Evolutionary conservation across 805 yeast genomes (phyloP).

Genomic region (Grigorovia humatica): DNA sequence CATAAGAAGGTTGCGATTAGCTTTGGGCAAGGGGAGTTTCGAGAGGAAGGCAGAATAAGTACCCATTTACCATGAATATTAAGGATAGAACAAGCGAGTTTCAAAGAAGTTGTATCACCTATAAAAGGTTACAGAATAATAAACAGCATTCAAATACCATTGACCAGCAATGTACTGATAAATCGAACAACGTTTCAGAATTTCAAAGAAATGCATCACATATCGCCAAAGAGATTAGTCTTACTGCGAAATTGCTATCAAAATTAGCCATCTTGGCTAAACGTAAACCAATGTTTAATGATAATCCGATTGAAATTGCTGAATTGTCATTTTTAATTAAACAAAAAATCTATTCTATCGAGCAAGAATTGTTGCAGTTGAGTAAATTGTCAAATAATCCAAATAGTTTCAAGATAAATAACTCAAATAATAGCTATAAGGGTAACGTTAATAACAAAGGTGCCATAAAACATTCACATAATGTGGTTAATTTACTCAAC

Average conservation of each 20-base stretch:
- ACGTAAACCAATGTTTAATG: conserved; percentile 84
- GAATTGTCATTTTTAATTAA: conserved; percentile 76
- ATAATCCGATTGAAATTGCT: conserved; percentile 85
- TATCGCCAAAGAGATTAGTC: conserved; percentile 83
- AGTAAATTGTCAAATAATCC: conserved; percentile 38
- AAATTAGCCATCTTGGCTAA: conserved; percentile 78
- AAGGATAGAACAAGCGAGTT: conserved; percentile 89
- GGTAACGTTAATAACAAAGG: background rate
- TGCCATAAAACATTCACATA: conserved; percentile 49
- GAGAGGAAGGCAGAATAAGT: too few species aligned
- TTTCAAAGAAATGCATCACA: conserved; percentile 63
- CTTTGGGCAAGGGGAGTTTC: background rate
- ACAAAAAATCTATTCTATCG: conserved; percentile 38
- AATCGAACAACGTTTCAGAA: conserved; percentile 32
- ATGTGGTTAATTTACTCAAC: conserved; percentile 77
- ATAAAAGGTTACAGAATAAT: conserved; percentile 46
- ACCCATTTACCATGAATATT: conserved; percentile 18
- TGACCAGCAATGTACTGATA: background rate
- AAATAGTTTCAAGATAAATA: background rate
- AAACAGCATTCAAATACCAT: background rate
- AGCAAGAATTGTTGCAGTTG: conserved; percentile 76
- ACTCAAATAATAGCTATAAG: background rate
- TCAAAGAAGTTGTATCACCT: conserved; percentile 78
- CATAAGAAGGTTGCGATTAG: background rate
- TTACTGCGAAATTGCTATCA: conserved; percentile 69